These are phyloP conservation scores for Ceratorhiza oryzae-sativae DNA, from an alignment of 1,284 basidiomycete species.

Conservation along the genomic window DNA sequence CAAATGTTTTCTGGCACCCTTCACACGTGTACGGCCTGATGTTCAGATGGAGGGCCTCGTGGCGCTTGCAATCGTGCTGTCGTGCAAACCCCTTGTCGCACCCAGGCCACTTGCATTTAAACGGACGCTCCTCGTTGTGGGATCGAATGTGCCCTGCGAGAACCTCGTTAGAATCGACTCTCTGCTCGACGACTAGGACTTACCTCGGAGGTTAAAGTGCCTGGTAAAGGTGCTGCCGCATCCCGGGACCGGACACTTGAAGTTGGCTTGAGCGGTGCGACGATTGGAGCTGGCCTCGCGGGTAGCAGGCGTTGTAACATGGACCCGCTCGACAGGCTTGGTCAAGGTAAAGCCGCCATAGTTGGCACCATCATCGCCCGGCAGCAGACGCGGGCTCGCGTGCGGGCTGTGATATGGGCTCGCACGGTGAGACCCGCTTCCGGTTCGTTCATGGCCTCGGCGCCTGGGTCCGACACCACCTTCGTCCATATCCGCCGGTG, in stretches of 20 bases:
- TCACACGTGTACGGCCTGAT: constrained; percentile 78
- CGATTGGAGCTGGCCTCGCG: constrained; percentile 73
- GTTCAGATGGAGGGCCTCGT: constrained; percentile 80
- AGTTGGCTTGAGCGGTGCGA: constrained; percentile 76
- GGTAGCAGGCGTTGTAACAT: constrained; percentile 76
- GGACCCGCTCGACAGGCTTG: constrained; percentile 43
- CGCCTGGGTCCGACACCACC: constrained; percentile 38
- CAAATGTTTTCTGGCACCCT: constrained; percentile 79
- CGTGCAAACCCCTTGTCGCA: constrained; percentile 85
- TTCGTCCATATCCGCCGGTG: constrained; percentile 22
- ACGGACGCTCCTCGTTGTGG: constrained; percentile 85
- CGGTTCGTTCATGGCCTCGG: constrained; percentile 42
- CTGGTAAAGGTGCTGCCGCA: constrained; percentile 85
- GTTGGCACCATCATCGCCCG: constrained; percentile 19
- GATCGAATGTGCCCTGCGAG: constrained; percentile 73
- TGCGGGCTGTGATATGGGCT: constrained; percentile 32
- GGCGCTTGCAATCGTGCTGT: constrained; percentile 84
- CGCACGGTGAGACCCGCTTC: constrained; percentile 57
- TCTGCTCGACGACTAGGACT: constrained; percentile 46
- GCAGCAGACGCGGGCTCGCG: constrained; percentile 20
- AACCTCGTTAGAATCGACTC: constrained; percentile 23
- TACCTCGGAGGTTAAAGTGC: constrained; percentile 81
- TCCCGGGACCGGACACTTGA: constrained; percentile 74
- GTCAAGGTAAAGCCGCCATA: constrained; percentile 9
- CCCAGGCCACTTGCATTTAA: constrained; percentile 84